Conservation (phyloP, 2,329 filamentous ascomycete genomes). For the Lachnellula cervina region DNA sequence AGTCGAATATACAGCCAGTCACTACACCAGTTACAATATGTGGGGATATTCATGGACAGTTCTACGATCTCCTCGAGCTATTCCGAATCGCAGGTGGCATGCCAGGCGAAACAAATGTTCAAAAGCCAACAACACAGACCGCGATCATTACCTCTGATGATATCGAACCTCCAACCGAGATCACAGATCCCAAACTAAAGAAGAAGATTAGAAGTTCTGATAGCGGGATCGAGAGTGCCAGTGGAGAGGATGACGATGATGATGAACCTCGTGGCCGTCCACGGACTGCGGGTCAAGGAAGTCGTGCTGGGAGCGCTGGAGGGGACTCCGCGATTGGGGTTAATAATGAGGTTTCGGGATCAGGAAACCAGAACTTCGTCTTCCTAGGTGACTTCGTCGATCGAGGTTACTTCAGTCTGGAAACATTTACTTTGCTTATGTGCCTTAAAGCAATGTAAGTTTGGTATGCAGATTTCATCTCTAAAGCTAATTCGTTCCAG, state of each 20-base stretch:
- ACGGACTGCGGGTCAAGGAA: constrained; percentile 37
- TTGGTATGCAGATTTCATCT: background rate
- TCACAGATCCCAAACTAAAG: constrained; percentile 80
- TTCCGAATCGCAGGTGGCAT: constrained; percentile 96
- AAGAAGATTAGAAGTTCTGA: constrained; percentile 73
- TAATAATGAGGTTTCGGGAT: constrained; percentile 39
- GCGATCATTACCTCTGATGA: constrained; percentile 84
- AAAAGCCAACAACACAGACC: constrained; percentile 63
- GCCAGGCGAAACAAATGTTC: constrained; percentile 73
- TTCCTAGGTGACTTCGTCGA: constrained; percentile 72
- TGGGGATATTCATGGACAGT: constrained; percentile 97
- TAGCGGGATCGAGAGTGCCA: constrained; percentile 42
- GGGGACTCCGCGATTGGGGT: constrained; percentile 34
- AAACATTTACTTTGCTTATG: constrained; percentile 68
- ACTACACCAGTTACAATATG: constrained; percentile 94
- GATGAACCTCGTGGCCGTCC: constrained; percentile 45
- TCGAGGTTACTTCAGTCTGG: constrained; percentile 68
- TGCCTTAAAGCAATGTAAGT: constrained; percentile 66
- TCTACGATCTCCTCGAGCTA: constrained; percentile 94
- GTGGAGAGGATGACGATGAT: constrained; percentile 46
- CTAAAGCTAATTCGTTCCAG: constrained; percentile 35
- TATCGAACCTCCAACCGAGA: constrained; percentile 84
- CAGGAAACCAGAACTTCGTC: constrained; percentile 64
- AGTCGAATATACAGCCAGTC: constrained; percentile 99
- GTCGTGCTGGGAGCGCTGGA: constrained; percentile 37